Conservation (phyloP, 176 grass and related monocot genomes). For the Bothriochloa decipiens region DNA sequence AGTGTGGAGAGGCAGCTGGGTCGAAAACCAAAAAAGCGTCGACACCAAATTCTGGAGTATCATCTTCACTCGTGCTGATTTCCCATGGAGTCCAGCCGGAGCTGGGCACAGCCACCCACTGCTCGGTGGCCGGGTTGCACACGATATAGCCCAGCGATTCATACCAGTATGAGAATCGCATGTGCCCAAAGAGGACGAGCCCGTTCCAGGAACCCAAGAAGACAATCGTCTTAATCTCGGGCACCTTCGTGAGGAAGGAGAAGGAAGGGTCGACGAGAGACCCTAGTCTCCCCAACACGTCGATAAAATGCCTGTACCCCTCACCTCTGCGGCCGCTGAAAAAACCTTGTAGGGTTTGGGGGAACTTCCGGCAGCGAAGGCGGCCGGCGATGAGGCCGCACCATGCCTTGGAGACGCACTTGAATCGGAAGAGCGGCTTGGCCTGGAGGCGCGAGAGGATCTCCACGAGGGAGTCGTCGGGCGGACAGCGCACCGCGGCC, state of each 20-base stretch:
- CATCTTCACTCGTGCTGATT: no score
- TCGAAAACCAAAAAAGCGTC: not conserved
- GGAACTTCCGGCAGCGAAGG: not conserved
- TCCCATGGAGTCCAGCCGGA: no score
- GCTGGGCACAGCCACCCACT: no score
- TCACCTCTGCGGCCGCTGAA: not conserved
- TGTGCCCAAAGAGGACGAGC: not conserved
- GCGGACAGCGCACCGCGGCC: not conserved
- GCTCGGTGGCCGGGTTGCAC: not conserved
- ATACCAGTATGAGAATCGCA: not conserved
- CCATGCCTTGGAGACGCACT: not conserved
- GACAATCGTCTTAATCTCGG: not conserved
- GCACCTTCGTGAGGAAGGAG: not conserved
- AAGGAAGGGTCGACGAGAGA: not conserved
- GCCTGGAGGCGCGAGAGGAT: not conserved
- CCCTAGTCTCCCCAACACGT: not conserved
- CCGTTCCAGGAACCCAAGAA: not conserved
- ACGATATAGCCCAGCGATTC: not conserved
- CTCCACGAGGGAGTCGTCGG: not conserved
- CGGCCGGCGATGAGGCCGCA: not conserved
- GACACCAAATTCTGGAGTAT: no score
- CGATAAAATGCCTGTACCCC: not conserved
- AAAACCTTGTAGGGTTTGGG: not conserved
- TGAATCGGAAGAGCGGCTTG: not conserved
- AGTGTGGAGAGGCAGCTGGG: not conserved